Conservation (phyloP, 202 grass and related monocot genomes). For the Cymbopogon flexuosus region DNA sequence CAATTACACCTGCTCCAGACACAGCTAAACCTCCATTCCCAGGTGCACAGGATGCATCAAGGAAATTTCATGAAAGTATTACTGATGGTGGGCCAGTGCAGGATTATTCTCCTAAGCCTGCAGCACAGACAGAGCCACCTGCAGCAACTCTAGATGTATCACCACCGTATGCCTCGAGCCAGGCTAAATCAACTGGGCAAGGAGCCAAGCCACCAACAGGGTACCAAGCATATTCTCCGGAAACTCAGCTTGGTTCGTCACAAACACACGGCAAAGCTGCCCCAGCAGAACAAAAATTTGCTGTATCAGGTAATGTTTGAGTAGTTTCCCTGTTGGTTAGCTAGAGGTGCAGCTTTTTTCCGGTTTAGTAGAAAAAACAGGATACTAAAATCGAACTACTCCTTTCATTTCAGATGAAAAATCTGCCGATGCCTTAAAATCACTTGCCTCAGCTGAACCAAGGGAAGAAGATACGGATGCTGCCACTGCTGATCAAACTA, state of each 20-base stretch:
- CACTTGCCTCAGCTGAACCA: not conserved
- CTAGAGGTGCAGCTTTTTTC: not conserved
- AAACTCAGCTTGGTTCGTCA: not conserved
- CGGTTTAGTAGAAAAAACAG: not conserved
- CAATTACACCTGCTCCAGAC: not conserved
- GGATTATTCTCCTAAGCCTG: not conserved
- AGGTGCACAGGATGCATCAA: not conserved
- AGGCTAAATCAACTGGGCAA: constrained; percentile 3
- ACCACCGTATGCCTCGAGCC: not conserved
- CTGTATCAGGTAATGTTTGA: not conserved
- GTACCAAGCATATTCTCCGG: not conserved
- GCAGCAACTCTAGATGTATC: not conserved
- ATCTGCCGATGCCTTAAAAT: not conserved
- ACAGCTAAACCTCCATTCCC: not conserved
- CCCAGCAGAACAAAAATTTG: not conserved
- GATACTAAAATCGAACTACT: not conserved
- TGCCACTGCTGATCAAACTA: not conserved
- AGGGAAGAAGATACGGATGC: not conserved
- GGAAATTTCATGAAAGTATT: not conserved
- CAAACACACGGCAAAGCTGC: not conserved
- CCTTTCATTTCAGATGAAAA: not conserved
- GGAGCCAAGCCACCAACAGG: not conserved
- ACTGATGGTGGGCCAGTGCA: constrained; percentile 14
- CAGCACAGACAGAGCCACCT: not conserved
- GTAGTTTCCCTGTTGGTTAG: not conserved